A percentile compares a stretch with the other conserved stretches of the same genome.
These are phyloP conservation scores for Candolleomyces eurysporus DNA, from an alignment of 768 basidiomycete genomes.

Conservation along the genomic window DNA sequence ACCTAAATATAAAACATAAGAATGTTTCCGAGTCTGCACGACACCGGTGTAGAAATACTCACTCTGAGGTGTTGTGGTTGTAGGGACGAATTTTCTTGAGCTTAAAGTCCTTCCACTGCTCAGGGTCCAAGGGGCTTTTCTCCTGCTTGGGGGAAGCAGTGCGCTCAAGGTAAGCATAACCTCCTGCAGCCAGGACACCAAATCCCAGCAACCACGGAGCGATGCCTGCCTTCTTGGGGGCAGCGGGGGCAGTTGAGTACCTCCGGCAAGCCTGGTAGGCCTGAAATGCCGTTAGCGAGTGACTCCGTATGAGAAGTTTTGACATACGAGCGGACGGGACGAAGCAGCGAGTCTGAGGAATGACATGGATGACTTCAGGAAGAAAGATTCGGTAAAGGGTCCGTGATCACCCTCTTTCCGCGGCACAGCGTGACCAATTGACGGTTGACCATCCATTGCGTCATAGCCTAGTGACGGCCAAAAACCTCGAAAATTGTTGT, in stretches of 20 bases:
- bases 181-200: constrained; percentile 41
- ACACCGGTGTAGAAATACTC: constrained; percentile 15
- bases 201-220: constrained; percentile 48
- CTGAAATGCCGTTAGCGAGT: constrained; percentile 18
- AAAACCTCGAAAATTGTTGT: background rate
- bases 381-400: background rate
- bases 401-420: constrained; percentile 5
- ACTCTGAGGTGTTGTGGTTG: constrained; percentile 93
- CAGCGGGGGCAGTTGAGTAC: constrained; percentile 36
- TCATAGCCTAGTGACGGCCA: constrained; percentile 14
- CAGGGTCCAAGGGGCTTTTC: constrained; percentile 71
- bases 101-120: constrained; percentile 77
- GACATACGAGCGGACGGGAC: constrained; percentile 43
- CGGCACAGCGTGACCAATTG: background rate
- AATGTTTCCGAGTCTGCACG: background rate
- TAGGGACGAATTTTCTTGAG: constrained; percentile 80
- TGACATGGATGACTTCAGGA: constrained; percentile 35
- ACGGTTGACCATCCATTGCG: constrained; percentile 11
- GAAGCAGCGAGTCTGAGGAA: constrained; percentile 36
- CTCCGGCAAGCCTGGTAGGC: constrained; percentile 32
- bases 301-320: background rate
- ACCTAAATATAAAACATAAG: constrained; percentile 38
- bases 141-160: constrained; percentile 38
- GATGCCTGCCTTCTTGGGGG: constrained; percentile 42
- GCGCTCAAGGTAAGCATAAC: constrained; percentile 51